Conservation (phyloP, 768 basidiomycete species). For the Flagelloscypha sp. region DNA sequence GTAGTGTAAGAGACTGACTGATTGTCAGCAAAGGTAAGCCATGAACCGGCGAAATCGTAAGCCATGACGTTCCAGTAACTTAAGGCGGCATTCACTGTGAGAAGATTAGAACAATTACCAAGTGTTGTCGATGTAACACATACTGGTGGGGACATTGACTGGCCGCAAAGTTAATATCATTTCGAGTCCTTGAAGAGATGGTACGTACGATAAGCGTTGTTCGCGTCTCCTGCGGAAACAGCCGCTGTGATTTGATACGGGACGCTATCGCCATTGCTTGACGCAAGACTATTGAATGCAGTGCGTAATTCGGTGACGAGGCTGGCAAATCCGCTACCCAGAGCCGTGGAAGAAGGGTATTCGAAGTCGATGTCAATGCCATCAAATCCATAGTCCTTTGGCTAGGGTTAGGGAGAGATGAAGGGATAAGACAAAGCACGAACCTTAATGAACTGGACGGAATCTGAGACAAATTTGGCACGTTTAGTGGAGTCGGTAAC, state of each 20-base stretch:
- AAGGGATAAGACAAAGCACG: too few relatives aligned
- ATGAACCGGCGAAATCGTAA: constrained; percentile 74
- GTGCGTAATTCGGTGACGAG: constrained; percentile 55
- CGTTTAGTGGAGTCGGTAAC: constrained; percentile 43
- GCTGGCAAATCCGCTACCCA: constrained; percentile 60
- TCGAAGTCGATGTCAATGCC: constrained; percentile 80
- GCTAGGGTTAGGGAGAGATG: too few relatives aligned
- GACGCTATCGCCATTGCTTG: constrained; percentile 49
- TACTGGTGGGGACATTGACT: too few relatives aligned
- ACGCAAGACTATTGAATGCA: constrained; percentile 51
- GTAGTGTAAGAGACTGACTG: too few relatives aligned
- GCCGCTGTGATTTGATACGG: constrained; percentile 59
- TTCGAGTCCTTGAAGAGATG: too few relatives aligned
- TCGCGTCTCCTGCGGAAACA: constrained; percentile 52
- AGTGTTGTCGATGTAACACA: too few relatives aligned
- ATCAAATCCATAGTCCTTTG: constrained; percentile 76
- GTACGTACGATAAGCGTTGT: constrained; percentile 52
- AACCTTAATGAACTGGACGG: constrained; percentile 57
- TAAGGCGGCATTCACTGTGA: constrained; percentile 55
- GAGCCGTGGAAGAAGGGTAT: constrained; percentile 50
- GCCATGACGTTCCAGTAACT: constrained; percentile 82
- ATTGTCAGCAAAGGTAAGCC: constrained; percentile 50
- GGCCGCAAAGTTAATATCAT: too few relatives aligned
- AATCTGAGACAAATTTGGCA: constrained; percentile 49
- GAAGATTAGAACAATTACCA: too few relatives aligned